Evolutionary conservation across 345 rosid genomes (phyloP).

Genomic region (Citrus sinensis): DVS_A1.0 CM039166.1:20893501-20894000

Average conservation of each 20-base stretch:
- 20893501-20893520: constrained; percentile 38
- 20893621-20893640: background rate
- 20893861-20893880: background rate
- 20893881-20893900: background rate
- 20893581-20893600: constrained; percentile 33
- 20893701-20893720: constrained; percentile 54
- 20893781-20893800: constrained; percentile 55
- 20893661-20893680: background rate
- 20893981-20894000: constrained; percentile 65
- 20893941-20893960: constrained; percentile 49
- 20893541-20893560: constrained; percentile 42
- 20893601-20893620: constrained; percentile 37
- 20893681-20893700: constrained; percentile 54
- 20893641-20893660: background rate
- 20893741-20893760: constrained; percentile 13
- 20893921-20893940: constrained; percentile 85
- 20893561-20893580: constrained; percentile 32
- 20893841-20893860: background rate
- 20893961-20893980: constrained; percentile 41
- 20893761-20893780: constrained; percentile 54
- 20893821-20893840: background rate
- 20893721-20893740: constrained; percentile 45
- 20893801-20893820: constrained; percentile 76
- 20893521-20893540: constrained; percentile 13
- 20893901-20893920: background rate